phyloP scores from a whole-genome alignment of 805 yeast species.

The Ogataea neopini region DNA sequence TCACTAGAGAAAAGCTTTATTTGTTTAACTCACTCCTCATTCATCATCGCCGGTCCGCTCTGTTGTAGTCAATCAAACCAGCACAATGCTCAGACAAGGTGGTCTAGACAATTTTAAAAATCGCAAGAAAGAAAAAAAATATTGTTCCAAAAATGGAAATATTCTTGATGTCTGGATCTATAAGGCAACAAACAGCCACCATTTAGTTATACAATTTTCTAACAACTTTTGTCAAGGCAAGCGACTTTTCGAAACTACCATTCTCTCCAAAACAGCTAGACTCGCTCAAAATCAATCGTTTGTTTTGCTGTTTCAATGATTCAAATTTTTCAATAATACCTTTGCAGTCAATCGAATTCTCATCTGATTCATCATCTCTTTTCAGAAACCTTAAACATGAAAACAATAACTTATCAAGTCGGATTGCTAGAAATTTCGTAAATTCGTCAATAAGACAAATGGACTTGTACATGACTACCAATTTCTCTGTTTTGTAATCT shows the following conservation, averaged over 20 bases:
- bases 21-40: slow-evolving; percentile 12
- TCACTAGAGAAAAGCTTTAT: neutral
- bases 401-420: slow-evolving; percentile 5
- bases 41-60: slow-evolving; percentile 3
- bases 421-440: slow-evolving; percentile 3
- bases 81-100: too few species aligned
- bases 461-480: slow-evolving; percentile 11
- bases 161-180: slow-evolving; percentile 1
- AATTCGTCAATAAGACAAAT: slow-evolving; percentile 7
- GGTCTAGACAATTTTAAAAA: neutral
- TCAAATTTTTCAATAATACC: slow-evolving; percentile 17
- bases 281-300: slow-evolving; percentile 5
- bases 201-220: slow-evolving; percentile 14
- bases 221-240: slow-evolving; percentile 21
- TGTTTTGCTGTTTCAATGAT: slow-evolving; percentile 14
- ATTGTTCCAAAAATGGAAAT: slow-evolving; percentile 2
- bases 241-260: slow-evolving; percentile 16
- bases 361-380: neutral
- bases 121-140: neutral
- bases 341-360: neutral
- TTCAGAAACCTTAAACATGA: neutral
- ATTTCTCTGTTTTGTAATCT: slow-evolving; percentile 11
- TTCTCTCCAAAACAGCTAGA: neutral
- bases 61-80: neutral
- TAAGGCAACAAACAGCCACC: too few species aligned